phyloP scores from a whole-genome alignment of 192 early-diverging fungal genomes.

The Umbelopsis sp. region DNA sequence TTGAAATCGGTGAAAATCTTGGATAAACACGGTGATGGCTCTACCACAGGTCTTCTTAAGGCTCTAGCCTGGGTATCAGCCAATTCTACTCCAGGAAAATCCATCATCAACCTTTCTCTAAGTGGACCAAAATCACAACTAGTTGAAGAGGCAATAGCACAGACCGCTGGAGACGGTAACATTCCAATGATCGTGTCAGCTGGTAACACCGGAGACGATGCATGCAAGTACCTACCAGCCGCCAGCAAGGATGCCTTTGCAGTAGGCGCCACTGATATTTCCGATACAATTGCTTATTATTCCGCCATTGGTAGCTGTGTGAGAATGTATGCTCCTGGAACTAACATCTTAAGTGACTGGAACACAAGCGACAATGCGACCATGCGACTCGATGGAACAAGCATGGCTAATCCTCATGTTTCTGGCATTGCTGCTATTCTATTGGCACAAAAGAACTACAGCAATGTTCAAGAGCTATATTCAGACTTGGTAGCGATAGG shows the following conservation, averaged over 20 bases:
- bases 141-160: constrained; percentile 48
- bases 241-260: constrained; percentile 42
- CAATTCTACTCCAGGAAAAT: constrained; percentile 31
- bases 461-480: constrained; percentile 37
- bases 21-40: constrained; percentile 52
- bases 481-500: constrained; percentile 17
- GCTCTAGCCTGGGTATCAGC: constrained; percentile 44
- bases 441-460: constrained; percentile 32
- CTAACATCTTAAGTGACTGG: constrained; percentile 50
- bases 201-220: constrained; percentile 59
- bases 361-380: constrained; percentile 23
- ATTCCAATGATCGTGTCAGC: constrained; percentile 61
- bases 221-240: constrained; percentile 60
- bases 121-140: constrained; percentile 53
- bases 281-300: constrained; percentile 50
- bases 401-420: constrained; percentile 56
- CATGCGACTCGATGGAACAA: constrained; percentile 51
- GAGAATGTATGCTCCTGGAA: constrained; percentile 64
- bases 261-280: constrained; percentile 48
- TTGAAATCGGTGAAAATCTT: constrained; percentile 65
- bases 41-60: constrained; percentile 51
- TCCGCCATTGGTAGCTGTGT: constrained; percentile 61
- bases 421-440: constrained; percentile 50
- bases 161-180: constrained; percentile 33
- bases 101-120: constrained; percentile 63